Evolutionary conservation across 176 grass and related monocot genomes (phyloP).

Genomic region (Oryza coarctata): DNA sequence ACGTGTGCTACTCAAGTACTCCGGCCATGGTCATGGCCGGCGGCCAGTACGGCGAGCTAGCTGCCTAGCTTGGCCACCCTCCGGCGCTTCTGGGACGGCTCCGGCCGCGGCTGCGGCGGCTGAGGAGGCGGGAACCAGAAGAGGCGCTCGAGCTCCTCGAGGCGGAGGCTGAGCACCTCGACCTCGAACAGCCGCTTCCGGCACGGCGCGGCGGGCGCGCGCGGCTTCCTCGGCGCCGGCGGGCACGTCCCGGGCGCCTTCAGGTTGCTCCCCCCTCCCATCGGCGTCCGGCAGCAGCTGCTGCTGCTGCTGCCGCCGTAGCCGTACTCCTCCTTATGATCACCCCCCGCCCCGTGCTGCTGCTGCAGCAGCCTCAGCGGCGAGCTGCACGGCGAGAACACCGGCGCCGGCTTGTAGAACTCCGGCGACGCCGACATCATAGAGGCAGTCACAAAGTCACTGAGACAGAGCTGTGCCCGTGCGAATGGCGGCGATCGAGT

Average conservation of each 20-base stretch:
- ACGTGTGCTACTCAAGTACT: too few relatives aligned
- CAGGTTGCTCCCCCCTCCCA: conserved; percentile 50
- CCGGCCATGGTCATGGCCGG: too few relatives aligned
- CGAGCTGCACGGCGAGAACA: conserved; percentile 50
- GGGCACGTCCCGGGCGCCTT: conserved; percentile 45
- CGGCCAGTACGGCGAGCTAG: not conserved
- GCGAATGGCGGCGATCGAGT: conserved; percentile 4
- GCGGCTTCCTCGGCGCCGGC: conserved; percentile 71
- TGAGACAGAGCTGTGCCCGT: not conserved
- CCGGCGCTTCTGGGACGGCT: conserved; percentile 48
- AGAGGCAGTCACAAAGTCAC: not conserved
- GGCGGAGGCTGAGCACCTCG: conserved; percentile 65
- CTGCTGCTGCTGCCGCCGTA: too few relatives aligned
- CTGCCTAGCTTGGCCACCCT: conserved; percentile 36
- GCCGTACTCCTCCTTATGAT: conserved; percentile 1
- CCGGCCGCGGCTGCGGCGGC: not conserved
- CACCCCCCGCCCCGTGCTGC: not conserved
- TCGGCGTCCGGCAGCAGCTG: conserved; percentile 58
- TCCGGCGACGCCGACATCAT: conserved; percentile 68
- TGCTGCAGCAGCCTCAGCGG: conserved; percentile 39
- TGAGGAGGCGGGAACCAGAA: conserved; percentile 32
- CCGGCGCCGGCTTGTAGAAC: conserved; percentile 60
- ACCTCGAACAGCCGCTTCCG: conserved; percentile 74
- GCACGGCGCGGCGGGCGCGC: conserved; percentile 51
- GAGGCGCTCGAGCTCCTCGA: conserved; percentile 63